Evolutionary conservation across 2,329 filamentous ascomycete species (phyloP).

Genomic region (Verticillium albo-atrum): DNA sequence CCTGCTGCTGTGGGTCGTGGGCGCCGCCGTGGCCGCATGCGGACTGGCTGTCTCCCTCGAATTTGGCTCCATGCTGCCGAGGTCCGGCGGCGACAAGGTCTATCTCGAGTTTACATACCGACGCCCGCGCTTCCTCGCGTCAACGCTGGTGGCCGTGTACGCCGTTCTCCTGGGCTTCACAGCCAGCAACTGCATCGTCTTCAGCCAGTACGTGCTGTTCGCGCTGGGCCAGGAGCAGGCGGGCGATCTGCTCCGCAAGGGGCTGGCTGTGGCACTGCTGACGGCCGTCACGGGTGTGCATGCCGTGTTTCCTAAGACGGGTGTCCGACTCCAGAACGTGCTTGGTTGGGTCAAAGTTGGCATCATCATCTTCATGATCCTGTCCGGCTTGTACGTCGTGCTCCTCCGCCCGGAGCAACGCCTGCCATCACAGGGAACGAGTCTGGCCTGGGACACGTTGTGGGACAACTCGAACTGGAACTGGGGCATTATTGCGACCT

Average conservation of each 20-base stretch:
- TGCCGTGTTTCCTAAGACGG: slow-evolving; percentile 50
- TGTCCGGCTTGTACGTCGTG: slow-evolving; percentile 57
- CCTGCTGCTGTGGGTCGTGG: slow-evolving; percentile 58
- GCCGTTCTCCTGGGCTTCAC: slow-evolving; percentile 63
- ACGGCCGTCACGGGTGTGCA: slow-evolving; percentile 55
- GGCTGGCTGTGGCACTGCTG: slow-evolving; percentile 52
- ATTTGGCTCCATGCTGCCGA: slow-evolving; percentile 66
- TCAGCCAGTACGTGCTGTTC: slow-evolving; percentile 61
- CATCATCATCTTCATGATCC: slow-evolving; percentile 55
- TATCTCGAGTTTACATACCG: slow-evolving; percentile 68
- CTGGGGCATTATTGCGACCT: slow-evolving; percentile 62
- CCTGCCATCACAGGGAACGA: slow-evolving; percentile 5
- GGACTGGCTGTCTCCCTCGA: slow-evolving; percentile 61
- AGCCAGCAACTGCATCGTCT: slow-evolving; percentile 66
- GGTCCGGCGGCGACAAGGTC: slow-evolving; percentile 65
- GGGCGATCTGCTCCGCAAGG: slow-evolving; percentile 46
- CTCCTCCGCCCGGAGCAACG: slow-evolving; percentile 29
- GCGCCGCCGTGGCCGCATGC: slow-evolving; percentile 56
- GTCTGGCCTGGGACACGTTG: slow-evolving; percentile 43
- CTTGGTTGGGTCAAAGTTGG: slow-evolving; percentile 61
- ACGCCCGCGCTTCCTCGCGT: slow-evolving; percentile 58
- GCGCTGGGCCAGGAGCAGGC: slow-evolving; percentile 47
- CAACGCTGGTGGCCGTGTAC: slow-evolving; percentile 59
- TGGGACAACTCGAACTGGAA: slow-evolving; percentile 66
- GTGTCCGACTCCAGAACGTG: slow-evolving; percentile 55